Evolutionary conservation across 345 rosid species (phyloP).

Genomic region (Linum tenue): DNA sequence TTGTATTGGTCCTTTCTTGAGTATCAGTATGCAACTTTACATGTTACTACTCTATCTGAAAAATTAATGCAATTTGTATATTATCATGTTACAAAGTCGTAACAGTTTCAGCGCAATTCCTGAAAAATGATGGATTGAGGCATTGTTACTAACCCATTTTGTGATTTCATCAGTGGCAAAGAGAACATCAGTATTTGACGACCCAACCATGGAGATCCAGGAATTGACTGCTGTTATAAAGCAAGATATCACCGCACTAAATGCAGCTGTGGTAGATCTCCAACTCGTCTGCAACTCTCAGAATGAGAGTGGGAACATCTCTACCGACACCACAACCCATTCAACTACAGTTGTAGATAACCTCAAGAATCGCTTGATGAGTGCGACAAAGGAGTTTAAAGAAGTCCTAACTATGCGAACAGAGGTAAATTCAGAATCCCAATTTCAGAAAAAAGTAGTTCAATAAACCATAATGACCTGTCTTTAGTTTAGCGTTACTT

Average conservation of each 20-base stretch:
- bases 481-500: background rate
- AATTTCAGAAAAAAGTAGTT: background rate
- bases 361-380: conserved; percentile 71
- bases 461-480: background rate
- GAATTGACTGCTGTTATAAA: conserved; percentile 65
- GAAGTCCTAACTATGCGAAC: conserved; percentile 80
- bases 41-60: background rate
- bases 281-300: conserved; percentile 58
- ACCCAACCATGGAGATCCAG: conserved; percentile 76
- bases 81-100: background rate
- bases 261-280: conserved; percentile 68
- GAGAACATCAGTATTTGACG: conserved; percentile 79
- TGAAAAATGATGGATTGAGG: background rate
- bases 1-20: background rate
- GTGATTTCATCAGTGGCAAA: conserved; percentile 50
- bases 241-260: conserved; percentile 75
- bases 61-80: background rate
- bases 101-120: background rate
- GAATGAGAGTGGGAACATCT: conserved; percentile 42
- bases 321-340: conserved; percentile 62
- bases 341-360: conserved; percentile 71
- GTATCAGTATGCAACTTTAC: background rate
- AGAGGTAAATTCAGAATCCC: conserved; percentile 36
- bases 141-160: background rate
- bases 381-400: conserved; percentile 73